Conservation (phyloP, 179 eudicot species). For the Dionaea muscipula region DNA sequence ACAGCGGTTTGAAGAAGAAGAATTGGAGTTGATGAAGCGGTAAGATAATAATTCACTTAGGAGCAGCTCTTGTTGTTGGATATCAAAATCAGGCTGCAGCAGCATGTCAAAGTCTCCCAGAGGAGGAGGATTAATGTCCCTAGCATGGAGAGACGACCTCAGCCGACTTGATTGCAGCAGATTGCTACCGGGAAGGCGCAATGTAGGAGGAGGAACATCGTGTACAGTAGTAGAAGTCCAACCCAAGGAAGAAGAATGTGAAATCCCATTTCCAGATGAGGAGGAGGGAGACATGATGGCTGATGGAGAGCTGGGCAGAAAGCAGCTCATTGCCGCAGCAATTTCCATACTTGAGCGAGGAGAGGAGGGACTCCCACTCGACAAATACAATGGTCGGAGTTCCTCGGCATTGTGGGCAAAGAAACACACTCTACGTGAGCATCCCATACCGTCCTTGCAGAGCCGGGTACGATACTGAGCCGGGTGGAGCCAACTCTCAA, state of each 20-base stretch:
- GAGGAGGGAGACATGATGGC: conserved; percentile 34
- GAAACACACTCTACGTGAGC: conserved; percentile 57
- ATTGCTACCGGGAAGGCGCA: conserved; percentile 28
- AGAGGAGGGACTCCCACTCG: conserved; percentile 49
- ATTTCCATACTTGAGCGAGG: conserved; percentile 52
- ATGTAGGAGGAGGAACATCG: conserved; percentile 23
- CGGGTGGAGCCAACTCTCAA: conserved; percentile 55
- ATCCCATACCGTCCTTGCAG: conserved; percentile 50
- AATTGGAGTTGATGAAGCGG: conserved; percentile 19
- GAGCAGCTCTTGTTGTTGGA: conserved; percentile 15
- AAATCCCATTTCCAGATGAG: conserved; percentile 19
- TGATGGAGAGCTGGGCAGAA: conserved; percentile 40
- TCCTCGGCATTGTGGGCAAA: conserved; percentile 59
- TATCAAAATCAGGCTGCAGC: conserved; percentile 18
- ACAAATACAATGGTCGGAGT: conserved; percentile 47
- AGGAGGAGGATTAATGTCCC: conserved; percentile 21
- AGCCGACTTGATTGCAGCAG: conserved; percentile 26
- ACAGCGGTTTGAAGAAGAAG: conserved; percentile 14
- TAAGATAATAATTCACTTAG: conserved; percentile 18
- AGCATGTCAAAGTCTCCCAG: conserved; percentile 17
- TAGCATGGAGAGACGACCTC: conserved; percentile 24
- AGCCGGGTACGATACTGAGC: conserved; percentile 56
- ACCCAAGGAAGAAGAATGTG: conserved; percentile 18
- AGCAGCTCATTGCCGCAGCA: conserved; percentile 39
- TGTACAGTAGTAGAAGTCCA: conserved; percentile 27